Percentiles rank a stretch among this genome's conserved stretches.
These are phyloP conservation scores for Blastobotrys elegans DNA, from an alignment of 1,139 yeast genomes.

Conservation along the genomic window DNA sequence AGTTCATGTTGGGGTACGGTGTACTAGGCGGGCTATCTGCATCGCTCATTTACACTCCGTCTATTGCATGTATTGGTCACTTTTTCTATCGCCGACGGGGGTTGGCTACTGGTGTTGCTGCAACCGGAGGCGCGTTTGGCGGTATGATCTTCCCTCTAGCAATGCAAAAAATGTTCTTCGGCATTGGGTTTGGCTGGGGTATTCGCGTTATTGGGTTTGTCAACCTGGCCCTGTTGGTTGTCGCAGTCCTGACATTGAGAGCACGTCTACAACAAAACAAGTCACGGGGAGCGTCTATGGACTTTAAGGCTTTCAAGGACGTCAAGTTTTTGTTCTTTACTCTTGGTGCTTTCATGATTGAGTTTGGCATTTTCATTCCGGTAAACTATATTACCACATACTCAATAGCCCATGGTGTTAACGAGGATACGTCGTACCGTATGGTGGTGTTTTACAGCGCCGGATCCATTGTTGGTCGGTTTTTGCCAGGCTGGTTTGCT, in stretches of 20 bases:
- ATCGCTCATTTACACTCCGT: conserved; percentile 53
- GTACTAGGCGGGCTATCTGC: conserved; percentile 53
- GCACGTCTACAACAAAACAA: conserved; percentile 37
- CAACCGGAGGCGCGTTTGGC: conserved; percentile 60
- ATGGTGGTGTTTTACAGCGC: conserved; percentile 43
- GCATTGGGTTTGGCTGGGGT: conserved; percentile 59
- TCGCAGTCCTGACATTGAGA: conserved; percentile 41
- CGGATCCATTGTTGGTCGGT: conserved; percentile 46
- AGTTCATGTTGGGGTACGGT: conserved; percentile 56
- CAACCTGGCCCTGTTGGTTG: conserved; percentile 37
- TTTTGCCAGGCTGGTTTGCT: conserved; percentile 45
- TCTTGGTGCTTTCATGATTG: conserved; percentile 44
- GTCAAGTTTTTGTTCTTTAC: conserved; percentile 39
- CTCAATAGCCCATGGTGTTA: conserved; percentile 42
- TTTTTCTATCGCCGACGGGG: conserved; percentile 57
- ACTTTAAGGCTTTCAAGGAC: conserved; percentile 43
- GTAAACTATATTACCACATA: conserved; percentile 50
- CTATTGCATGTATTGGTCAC: conserved; percentile 56
- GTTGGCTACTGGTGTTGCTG: conserved; percentile 51
- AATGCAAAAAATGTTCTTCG: conserved; percentile 43
- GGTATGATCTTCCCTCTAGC: conserved; percentile 56
- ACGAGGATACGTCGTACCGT: conserved; percentile 41
- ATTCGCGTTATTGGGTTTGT: conserved; percentile 52
- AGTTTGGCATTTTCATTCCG: conserved; percentile 47
- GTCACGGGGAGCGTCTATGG: conserved; percentile 31